A percentile compares a stretch with the other conserved stretches of the same genome.
Conservation (phyloP, 768 basidiomycete species). For the Lepiota venenata region DNA sequence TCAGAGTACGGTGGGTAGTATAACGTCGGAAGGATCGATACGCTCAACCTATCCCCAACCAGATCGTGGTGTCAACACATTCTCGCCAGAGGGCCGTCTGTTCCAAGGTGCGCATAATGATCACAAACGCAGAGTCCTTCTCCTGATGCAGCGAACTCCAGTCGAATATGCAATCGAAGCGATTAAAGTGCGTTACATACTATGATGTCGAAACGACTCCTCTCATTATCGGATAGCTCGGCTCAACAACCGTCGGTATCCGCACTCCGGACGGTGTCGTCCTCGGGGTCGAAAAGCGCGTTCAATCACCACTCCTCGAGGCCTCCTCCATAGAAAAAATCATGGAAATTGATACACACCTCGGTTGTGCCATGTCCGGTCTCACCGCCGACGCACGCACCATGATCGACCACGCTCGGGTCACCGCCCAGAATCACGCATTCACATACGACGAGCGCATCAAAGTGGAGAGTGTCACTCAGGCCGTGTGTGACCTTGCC, state of each 20-base stretch:
- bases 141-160: constrained; percentile 27
- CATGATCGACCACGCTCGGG: constrained; percentile 99
- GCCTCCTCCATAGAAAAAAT: constrained; percentile 98
- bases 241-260: constrained; percentile 96
- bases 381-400: constrained; percentile 97
- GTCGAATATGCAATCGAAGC: constrained; percentile 99
- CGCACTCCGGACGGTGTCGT: constrained; percentile 87
- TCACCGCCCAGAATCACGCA: constrained; percentile 91
- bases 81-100: constrained; percentile 96
- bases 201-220: background rate
- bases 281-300: constrained; percentile 97
- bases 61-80: constrained; percentile 99
- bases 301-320: constrained; percentile 94
- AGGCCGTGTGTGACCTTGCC: constrained; percentile 97
- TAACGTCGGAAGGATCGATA: background rate
- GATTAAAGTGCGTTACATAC: constrained; percentile 69
- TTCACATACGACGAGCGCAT: constrained; percentile 98
- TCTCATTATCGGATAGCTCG: constrained; percentile 60
- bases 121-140: background rate
- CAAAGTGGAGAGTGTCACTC: constrained; percentile 96
- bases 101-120: constrained; percentile 77
- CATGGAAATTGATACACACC: constrained; percentile 97
- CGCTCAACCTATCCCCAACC: background rate
- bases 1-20: constrained; percentile 82
- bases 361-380: constrained; percentile 97